A percentile compares a stretch with the other conserved stretches of the same genome.
Conservation (phyloP, 352 stramenopile genomes). For the Phytopythium litorale region DNA sequence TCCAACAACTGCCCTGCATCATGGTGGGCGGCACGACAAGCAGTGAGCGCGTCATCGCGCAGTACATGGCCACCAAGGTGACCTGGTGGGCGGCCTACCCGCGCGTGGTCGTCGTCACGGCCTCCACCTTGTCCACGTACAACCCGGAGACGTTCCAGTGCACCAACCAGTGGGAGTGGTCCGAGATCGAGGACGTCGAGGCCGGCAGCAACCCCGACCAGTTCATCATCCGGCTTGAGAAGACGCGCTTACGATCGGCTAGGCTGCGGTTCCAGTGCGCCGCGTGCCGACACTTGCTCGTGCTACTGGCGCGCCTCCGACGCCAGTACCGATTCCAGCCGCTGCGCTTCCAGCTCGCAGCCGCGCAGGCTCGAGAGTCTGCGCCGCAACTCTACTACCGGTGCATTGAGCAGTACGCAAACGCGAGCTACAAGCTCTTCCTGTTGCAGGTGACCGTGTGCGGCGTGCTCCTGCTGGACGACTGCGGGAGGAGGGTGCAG, state of each 20-base stretch:
- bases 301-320: constrained; percentile 41
- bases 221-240: constrained; percentile 61
- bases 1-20: background rate
- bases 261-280: constrained; percentile 57
- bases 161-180: constrained; percentile 68
- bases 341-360: constrained; percentile 27
- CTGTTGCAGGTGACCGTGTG: constrained; percentile 46
- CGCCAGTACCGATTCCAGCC: constrained; percentile 38
- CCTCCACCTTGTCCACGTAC: constrained; percentile 52
- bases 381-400: constrained; percentile 31
- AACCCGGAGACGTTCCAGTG: constrained; percentile 65
- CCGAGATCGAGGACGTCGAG: constrained; percentile 54
- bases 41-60: constrained; percentile 40
- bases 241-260: constrained; percentile 48
- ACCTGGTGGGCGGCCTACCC: constrained; percentile 61
- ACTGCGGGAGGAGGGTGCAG: constrained; percentile 34
- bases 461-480: constrained; percentile 52
- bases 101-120: constrained; percentile 50
- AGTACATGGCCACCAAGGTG: constrained; percentile 70
- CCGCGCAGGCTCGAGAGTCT: constrained; percentile 3
- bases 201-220: constrained; percentile 38
- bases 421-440: constrained; percentile 49
- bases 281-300: constrained; percentile 51
- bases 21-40: constrained; percentile 18
- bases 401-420: constrained; percentile 67